phyloP scores from a whole-genome alignment of 2,329 filamentous ascomycete species.

The Onygena corvina region DNA sequence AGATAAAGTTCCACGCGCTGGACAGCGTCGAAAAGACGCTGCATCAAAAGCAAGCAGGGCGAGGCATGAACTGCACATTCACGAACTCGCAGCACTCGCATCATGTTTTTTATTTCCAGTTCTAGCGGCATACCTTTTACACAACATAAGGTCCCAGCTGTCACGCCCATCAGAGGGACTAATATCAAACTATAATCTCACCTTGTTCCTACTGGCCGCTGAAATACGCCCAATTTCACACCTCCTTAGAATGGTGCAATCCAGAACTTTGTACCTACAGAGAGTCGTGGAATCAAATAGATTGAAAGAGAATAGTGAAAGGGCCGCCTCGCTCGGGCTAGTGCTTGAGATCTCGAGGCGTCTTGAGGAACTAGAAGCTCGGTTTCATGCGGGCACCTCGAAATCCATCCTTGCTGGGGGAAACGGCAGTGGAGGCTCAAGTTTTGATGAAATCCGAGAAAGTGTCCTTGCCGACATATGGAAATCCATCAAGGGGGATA shows the following conservation, averaged over 20 bases:
- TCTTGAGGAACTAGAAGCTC: conserved; percentile 57
- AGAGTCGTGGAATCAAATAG: conserved; percentile 43
- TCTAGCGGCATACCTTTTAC: conserved; percentile 70
- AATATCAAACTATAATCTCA: conserved; percentile 85
- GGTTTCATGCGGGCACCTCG: conserved; percentile 24
- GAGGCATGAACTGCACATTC: conserved; percentile 53
- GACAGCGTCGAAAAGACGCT: conserved; percentile 13
- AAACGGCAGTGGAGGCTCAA: background rate
- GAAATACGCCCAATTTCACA: conserved; percentile 76
- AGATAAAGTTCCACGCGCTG: background rate
- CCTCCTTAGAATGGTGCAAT: conserved; percentile 65
- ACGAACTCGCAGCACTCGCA: conserved; percentile 62
- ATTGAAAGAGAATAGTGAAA: conserved; percentile 25
- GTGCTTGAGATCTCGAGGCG: conserved; percentile 51
- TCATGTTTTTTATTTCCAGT: conserved; percentile 71
- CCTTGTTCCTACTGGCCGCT: conserved; percentile 75
- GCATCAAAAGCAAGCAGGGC: conserved; percentile 28
- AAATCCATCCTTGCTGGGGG: background rate
- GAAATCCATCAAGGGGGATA: conserved; percentile 41
- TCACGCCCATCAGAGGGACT: conserved; percentile 74
- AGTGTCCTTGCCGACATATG: conserved; percentile 11
- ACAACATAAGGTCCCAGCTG: conserved; percentile 66
- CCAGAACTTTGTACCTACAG: conserved; percentile 70
- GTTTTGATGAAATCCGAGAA: conserved; percentile 27
- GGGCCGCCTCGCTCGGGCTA: conserved; percentile 14